Base-by-base conservation (phyloP, 1,139 yeast species). In the Debaryomycetaceae sp. region DNA sequence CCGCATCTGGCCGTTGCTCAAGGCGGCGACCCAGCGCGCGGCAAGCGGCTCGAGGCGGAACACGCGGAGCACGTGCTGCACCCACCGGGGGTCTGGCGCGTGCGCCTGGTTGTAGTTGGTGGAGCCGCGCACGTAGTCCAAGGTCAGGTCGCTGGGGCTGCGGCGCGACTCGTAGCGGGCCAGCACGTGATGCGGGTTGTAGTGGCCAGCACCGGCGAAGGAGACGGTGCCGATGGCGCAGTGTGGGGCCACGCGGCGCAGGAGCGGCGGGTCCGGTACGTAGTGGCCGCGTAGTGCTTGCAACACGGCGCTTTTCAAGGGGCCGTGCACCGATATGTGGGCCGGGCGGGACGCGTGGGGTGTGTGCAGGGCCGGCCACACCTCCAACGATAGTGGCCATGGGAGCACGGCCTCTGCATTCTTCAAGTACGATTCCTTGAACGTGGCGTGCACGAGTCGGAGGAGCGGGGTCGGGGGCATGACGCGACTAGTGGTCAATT, bases 1-100 rank as follows among this genome's bases (percentile, higher is more conserved):
- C 40, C 98, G 66, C 51, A 82, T 75, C 52, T 90, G 98, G 0
- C 98, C 98, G 49, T 90, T 90, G 51, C 95, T 81, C 28, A 90
- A 60, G 0, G 92, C 82, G 49, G 83, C 83, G 27, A 83, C 73
- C 86, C 94, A 87, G 36, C 83, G 68, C 32, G 72, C 59, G 31
- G 71, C 62, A 32, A 85, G 55, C 2, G 71, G 77, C 5, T 48
- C 51, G 36, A 90, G 59, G 30, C 69, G 62, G 37, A 90, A 66
- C 25, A 55, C 50, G n/a, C 59, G 50, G 22, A 79, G 48, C 4
- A 77, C 54, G 3, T 48, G 38, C 1, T 55, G 49, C 6, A 76
- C 65, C 23, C 62, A 48, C 1, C 43, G 39, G 20, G 43, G 42
- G 26, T 56, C 56, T 6, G 32, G 20, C 4, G 24, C 27, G 2